These are phyloP conservation scores for Pichia paraexigua DNA, from an alignment of 805 yeast genomes.

Conservation along the genomic window DNA sequence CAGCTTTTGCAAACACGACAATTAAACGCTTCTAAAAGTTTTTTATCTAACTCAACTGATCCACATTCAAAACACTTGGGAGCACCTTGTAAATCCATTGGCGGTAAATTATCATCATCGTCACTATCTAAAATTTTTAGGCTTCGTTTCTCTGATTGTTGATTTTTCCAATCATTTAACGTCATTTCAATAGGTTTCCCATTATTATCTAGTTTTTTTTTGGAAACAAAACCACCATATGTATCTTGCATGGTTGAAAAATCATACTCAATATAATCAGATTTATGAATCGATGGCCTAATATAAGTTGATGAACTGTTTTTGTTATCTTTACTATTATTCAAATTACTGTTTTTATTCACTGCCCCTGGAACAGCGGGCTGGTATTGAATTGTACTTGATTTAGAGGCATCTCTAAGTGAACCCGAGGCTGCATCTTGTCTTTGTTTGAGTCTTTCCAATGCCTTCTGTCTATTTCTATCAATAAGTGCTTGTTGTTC, in stretches of 20 bases:
- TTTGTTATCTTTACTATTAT: not conserved
- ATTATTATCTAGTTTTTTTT: slow-evolving; percentile 24
- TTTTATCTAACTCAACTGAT: slow-evolving; percentile 72
- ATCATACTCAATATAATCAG: slow-evolving; percentile 77
- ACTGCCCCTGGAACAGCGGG: slow-evolving; percentile 5
- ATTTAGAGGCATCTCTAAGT: slow-evolving; percentile 18
- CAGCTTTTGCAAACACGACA: slow-evolving; percentile 77
- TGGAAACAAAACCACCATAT: slow-evolving; percentile 73
- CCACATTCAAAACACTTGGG: slow-evolving; percentile 81
- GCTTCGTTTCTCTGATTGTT: slow-evolving; percentile 32
- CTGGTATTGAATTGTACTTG: not conserved
- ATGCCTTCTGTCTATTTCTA: slow-evolving; percentile 45
- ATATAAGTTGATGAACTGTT: slow-evolving; percentile 14
- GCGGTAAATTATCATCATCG: slow-evolving; percentile 54
- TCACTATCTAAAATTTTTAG: slow-evolving; percentile 14
- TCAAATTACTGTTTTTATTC: not conserved
- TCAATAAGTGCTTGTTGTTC: slow-evolving; percentile 45
- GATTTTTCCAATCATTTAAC: slow-evolving; percentile 49
- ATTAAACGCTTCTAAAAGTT: slow-evolving; percentile 59
- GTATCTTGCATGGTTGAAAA: slow-evolving; percentile 85
- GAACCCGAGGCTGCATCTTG: slow-evolving; percentile 11
- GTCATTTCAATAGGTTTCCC: slow-evolving; percentile 30
- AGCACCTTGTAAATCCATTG: slow-evolving; percentile 61
- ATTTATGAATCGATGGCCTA: slow-evolving; percentile 43
- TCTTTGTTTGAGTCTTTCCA: slow-evolving; percentile 27